A percentile compares a stretch with the other conserved stretches of the same genome.
phyloP scores from a whole-genome alignment of 257 asterid species.

The Handroanthus guayacan region DNA sequence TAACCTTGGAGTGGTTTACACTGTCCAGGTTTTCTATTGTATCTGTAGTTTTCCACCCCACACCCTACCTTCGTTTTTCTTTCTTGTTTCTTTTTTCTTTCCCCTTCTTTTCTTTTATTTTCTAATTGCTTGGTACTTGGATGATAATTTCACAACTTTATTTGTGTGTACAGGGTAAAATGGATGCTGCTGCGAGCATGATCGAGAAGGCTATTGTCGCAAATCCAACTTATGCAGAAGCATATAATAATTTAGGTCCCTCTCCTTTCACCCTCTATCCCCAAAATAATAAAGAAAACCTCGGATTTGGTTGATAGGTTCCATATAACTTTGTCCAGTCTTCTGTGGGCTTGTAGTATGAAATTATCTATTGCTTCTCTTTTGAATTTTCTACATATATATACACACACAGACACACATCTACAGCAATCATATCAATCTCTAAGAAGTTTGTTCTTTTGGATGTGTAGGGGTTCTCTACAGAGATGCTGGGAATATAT shows the following conservation, averaged over 20 bases:
- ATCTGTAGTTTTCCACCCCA: slow-evolving; percentile 6
- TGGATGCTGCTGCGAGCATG: slow-evolving; percentile 99
- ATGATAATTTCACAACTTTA: slow-evolving; percentile 22
- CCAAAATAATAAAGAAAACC: slow-evolving; percentile 21
- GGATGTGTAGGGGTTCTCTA: slow-evolving; percentile 86
- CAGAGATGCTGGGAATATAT: slow-evolving; percentile 97
- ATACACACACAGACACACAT: too few species aligned
- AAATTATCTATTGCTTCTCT: slow-evolving; percentile 5
- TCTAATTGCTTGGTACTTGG: slow-evolving; percentile 7
- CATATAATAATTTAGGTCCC: slow-evolving; percentile 93
- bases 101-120: neutral
- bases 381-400: neutral
- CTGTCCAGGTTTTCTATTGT: slow-evolving; percentile 85
- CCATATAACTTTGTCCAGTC: slow-evolving; percentile 18
- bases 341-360: slow-evolving; percentile 26
- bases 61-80: too few species aligned
- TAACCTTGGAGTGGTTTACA: slow-evolving; percentile 99
- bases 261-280: slow-evolving; percentile 14
- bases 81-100: too few species aligned
- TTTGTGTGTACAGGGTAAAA: slow-evolving; percentile 78
- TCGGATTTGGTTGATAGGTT: neutral
- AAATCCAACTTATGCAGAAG: slow-evolving; percentile 99
- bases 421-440: slow-evolving; percentile 8
- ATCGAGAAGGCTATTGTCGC: slow-evolving; percentile 97
- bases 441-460: slow-evolving; percentile 27